phyloP scores from a whole-genome alignment of 345 rosid genomes.

The Populus davidiana region DNA sequence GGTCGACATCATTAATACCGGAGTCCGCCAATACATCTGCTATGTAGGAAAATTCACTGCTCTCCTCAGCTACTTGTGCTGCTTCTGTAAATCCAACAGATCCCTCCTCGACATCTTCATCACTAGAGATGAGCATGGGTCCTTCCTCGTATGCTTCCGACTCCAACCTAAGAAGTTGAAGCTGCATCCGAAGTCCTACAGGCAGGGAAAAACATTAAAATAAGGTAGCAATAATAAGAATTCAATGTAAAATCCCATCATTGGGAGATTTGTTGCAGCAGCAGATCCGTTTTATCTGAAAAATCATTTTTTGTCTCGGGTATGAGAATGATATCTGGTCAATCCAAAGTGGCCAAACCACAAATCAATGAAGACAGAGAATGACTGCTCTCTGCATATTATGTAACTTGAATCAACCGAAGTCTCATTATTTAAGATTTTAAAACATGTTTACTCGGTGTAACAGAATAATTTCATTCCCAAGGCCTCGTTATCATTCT shows the following conservation, averaged over 20 bases:
- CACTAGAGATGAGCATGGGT: conserved; percentile 56
- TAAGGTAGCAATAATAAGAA: background rate
- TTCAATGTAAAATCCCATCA: background rate
- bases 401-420: background rate
- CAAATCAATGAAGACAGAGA: background rate
- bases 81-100: conserved; percentile 32
- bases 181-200: conserved; percentile 93
- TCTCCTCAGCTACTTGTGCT: conserved; percentile 37
- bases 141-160: conserved; percentile 69
- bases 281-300: background rate
- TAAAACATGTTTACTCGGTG: background rate
- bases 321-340: background rate
- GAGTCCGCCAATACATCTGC: conserved; percentile 47
- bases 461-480: background rate
- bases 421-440: background rate
- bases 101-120: conserved; percentile 54
- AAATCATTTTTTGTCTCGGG: background rate
- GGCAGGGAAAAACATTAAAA: background rate
- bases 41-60: conserved; percentile 53
- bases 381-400: background rate
- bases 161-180: conserved; percentile 77
- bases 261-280: background rate
- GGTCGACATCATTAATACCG: conserved; percentile 44
- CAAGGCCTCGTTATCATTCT: background rate
- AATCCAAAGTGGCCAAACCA: background rate